Percentiles rank a stretch among this genome's conserved stretches.
Evolutionary conservation across 345 rosid genomes (phyloP).

Genomic region (Rhizophora apiculata): DNA sequence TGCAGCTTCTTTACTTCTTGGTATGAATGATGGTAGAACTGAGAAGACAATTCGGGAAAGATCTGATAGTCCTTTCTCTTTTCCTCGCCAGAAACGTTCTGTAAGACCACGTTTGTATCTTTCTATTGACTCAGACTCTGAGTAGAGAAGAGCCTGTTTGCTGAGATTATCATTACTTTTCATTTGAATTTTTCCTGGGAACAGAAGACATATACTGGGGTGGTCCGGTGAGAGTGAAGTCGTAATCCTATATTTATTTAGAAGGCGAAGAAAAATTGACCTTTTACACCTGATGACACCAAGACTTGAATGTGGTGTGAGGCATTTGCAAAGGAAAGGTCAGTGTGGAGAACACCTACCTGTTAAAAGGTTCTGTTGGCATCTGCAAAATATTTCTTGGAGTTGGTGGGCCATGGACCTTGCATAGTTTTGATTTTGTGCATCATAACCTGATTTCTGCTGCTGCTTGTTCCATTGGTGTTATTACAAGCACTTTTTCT

Average conservation of each 20-base stretch:
- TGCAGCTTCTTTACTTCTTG: slow-evolving; percentile 84
- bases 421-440: neutral
- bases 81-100: slow-evolving; percentile 88
- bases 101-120: slow-evolving; percentile 70
- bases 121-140: slow-evolving; percentile 79
- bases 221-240: slow-evolving; percentile 27
- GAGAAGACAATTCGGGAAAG: slow-evolving; percentile 66
- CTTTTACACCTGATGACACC: slow-evolving; percentile 2
- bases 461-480: slow-evolving; percentile 22
- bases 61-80: slow-evolving; percentile 65
- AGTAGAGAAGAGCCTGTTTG: slow-evolving; percentile 35
- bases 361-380: slow-evolving; percentile 4
- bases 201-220: slow-evolving; percentile 20
- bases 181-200: slow-evolving; percentile 7
- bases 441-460: slow-evolving; percentile 10
- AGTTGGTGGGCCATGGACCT: slow-evolving; percentile 16
- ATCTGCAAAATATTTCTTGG: slow-evolving; percentile 14
- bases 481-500: slow-evolving; percentile 11
- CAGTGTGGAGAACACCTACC: neutral
- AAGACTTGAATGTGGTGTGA: neutral
- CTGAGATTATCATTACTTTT: slow-evolving; percentile 10
- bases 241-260: neutral
- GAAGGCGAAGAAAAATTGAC: slow-evolving; percentile 4
- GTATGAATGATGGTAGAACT: slow-evolving; percentile 63
- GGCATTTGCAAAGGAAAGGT: neutral